Evolutionary conservation across 1,139 yeast species (phyloP).

Genomic region (Zygoascus meyerae): DNA sequence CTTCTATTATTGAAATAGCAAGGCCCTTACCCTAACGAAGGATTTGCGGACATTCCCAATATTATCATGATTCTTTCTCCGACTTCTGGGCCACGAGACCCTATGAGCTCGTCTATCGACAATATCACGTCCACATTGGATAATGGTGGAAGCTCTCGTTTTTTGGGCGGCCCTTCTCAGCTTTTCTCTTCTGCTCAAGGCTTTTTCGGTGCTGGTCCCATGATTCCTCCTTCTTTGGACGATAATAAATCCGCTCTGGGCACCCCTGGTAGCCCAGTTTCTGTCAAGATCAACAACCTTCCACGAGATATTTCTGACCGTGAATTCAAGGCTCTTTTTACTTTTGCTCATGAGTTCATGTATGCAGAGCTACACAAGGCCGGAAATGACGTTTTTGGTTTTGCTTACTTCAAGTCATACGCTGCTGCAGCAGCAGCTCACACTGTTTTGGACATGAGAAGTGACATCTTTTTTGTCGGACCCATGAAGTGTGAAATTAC

Average conservation of each 20-base stretch:
- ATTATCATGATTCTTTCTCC: conserved; percentile 11
- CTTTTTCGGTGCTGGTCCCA: conserved; percentile 9
- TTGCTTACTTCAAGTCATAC: conserved; percentile 60
- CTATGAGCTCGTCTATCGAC: conserved; percentile 12
- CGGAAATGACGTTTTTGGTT: conserved; percentile 38
- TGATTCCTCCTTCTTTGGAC: conserved; percentile 6
- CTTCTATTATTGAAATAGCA: background rate
- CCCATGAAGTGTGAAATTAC: conserved; percentile 24
- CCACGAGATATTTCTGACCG: conserved; percentile 70
- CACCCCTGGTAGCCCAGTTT: conserved; percentile 6
- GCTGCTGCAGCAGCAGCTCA: conserved; percentile 67
- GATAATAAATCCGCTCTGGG: conserved; percentile 6
- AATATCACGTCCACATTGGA: conserved; percentile 11
- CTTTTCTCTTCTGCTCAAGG: conserved; percentile 10
- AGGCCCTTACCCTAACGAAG: conserved; percentile 4
- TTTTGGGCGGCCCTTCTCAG: conserved; percentile 7
- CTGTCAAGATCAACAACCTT: conserved; percentile 37
- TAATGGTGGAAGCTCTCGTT: conserved; percentile 10
- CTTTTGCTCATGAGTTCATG: conserved; percentile 71
- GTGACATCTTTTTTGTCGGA: conserved; percentile 18
- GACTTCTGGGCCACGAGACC: conserved; percentile 7
- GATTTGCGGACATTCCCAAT: conserved; percentile 9
- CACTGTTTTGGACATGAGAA: conserved; percentile 48
- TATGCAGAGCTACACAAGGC: conserved; percentile 49
- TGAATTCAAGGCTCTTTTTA: conserved; percentile 72